Percentiles rank a stretch among this genome's conserved stretches.
phyloP scores from a whole-genome alignment of 2,329 filamentous ascomycete species.

The Ceratocystiopsis sp. region DNA sequence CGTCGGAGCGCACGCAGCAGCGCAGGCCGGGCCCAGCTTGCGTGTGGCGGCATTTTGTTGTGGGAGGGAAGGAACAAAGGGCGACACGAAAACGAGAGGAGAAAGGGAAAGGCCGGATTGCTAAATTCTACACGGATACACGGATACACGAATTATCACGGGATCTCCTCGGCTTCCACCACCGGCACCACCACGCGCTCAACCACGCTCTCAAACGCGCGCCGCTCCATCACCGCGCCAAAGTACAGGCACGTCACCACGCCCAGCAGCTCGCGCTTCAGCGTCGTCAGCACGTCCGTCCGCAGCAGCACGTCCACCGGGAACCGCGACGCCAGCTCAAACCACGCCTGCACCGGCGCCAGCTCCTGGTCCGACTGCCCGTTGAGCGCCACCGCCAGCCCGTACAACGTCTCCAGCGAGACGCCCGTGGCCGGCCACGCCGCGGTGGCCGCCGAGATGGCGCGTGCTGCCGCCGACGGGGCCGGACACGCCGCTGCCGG shows the following conservation, averaged over 20 bases:
- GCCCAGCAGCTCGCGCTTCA: slow-evolving; percentile 24
- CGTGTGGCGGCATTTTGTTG: too few relatives aligned
- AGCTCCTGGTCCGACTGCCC: slow-evolving; percentile 23
- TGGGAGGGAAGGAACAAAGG: not conserved
- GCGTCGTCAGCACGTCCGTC: slow-evolving; percentile 16
- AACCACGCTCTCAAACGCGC: slow-evolving; percentile 29
- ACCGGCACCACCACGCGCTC: slow-evolving; percentile 20
- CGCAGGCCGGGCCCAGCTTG: too few relatives aligned
- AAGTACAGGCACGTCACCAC: slow-evolving; percentile 29
- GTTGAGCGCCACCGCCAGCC: slow-evolving; percentile 28
- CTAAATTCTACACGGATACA: not conserved
- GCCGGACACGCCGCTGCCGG: too few relatives aligned
- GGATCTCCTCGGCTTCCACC: slow-evolving; percentile 2
- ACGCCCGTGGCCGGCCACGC: slow-evolving; percentile 24
- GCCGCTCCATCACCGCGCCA: slow-evolving; percentile 29
- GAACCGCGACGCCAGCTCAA: slow-evolving; percentile 29
- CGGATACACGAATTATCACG: too few relatives aligned
- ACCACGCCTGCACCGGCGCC: slow-evolving; percentile 37
- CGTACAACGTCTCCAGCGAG: slow-evolving; percentile 24
- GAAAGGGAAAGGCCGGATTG: not conserved
- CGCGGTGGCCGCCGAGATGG: slow-evolving; percentile 5
- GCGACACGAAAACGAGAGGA: not conserved
- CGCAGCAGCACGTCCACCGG: slow-evolving; percentile 22
- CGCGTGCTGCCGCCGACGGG: slow-evolving; percentile 1
- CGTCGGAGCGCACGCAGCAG: too few relatives aligned